Evolutionary conservation across 2,329 filamentous ascomycete genomes (phyloP), one percentile per base, ranked within the genome.

Genomic region (Cyphellophora attinorum): DNA sequence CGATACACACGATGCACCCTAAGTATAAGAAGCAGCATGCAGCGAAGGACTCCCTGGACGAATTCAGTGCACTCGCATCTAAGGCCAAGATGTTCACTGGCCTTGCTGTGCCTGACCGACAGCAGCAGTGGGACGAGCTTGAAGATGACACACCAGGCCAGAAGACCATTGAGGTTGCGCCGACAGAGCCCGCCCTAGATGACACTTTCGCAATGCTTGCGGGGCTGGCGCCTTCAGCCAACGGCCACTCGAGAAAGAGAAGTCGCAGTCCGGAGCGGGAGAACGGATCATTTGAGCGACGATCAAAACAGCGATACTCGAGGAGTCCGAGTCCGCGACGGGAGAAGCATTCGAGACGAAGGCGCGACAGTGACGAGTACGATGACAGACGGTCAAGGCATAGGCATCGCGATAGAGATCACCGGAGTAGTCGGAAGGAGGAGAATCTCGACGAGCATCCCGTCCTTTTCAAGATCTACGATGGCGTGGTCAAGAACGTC

Each of bases 201-300:
- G 88, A 98, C 58, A 94, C 91, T 0, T 76, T 98, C 49, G 88
- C 88, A 1, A 71, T 93, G 51, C 60, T 98, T n/a, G 91, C 96
- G 57, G 81, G 79, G 1, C 62, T 96, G 25, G 86, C 86, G 42
- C 72, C 74, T 5, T 53, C 56, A 23, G 45, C 52, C 30, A 50
- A 54, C 31, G 51, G 54, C 31, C 52, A 58, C 45, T 63, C 56
- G 44, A 62, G 68, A 46, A 76, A 73, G 53, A 62, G 72, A 40
- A 74, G 66, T 47, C 60, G 64, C 49, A 76, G 64, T 50, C 70
- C 65, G 5, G 61, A 65, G 6, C 52, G 55, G 42, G 67, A 63
- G 47, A 66, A 66, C 40, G 67, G 65, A 38, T 65, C 61, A 51
- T 56, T 64, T 55, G 47, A 64, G 49, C 52, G 66, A 53, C 49